Percentiles rank a stretch among this genome's conserved stretches.
phyloP scores from a whole-genome alignment of 768 basidiomycete genomes.

The Suillus cothurnatus region DNA sequence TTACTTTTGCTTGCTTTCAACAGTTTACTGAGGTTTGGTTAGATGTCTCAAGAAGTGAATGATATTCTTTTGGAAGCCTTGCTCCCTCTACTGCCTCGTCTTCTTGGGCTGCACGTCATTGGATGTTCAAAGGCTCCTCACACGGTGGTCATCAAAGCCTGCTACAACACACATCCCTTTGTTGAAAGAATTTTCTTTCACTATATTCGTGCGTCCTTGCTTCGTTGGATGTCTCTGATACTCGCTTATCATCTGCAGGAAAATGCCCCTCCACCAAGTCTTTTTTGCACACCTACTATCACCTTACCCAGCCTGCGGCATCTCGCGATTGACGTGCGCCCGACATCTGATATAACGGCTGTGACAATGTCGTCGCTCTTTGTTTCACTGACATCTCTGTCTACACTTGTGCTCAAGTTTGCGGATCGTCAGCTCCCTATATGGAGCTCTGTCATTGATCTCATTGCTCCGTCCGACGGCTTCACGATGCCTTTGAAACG shows the following conservation, averaged over 20 bases:
- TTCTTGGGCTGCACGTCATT: constrained; percentile 62
- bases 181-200: constrained; percentile 63
- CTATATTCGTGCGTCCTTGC: constrained; percentile 50
- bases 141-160: constrained; percentile 46
- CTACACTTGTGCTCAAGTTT: constrained; percentile 8
- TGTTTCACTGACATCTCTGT: constrained; percentile 5
- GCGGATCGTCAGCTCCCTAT: constrained; percentile 27
- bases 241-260: constrained; percentile 11
- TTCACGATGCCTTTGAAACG: constrained; percentile 45
- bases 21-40: constrained; percentile 3
- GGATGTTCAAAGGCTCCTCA: constrained; percentile 63
- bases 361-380: background rate
- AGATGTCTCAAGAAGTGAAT: constrained; percentile 64
- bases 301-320: constrained; percentile 46
- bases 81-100: constrained; percentile 51
- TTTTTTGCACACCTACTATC: constrained; percentile 25
- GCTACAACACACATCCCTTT: constrained; percentile 48
- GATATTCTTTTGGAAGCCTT: constrained; percentile 48
- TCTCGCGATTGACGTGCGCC: constrained; percentile 55
- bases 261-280: constrained; percentile 15
- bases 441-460: constrained; percentile 41
- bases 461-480: constrained; percentile 37
- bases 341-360: constrained; percentile 19
- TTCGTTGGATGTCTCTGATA: constrained; percentile 8
- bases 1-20: constrained; percentile 6